Evolutionary conservation across 306 rosid genomes (phyloP), one percentile per base, ranked within the genome.

Genomic region (Sesbania bispinosa): DNA sequence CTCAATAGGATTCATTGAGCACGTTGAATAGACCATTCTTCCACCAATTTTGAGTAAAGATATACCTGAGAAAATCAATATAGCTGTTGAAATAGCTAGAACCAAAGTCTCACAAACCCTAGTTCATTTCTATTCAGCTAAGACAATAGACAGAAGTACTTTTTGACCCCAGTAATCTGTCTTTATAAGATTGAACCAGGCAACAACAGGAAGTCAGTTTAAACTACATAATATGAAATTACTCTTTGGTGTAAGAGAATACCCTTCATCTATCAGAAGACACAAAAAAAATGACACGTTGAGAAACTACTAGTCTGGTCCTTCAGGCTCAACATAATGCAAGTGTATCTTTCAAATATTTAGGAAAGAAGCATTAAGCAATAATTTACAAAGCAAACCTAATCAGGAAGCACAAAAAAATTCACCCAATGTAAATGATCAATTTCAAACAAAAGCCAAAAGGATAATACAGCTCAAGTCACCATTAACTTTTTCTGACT

Each of bases 1-100:
- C 84, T 95, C 99, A 71, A 95, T 82, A 36, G 99, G 99, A 83
- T 95, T 95, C 97, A 92, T 92, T 36, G 99, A 91, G 83, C 99
- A 95, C 3, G 99, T 95, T 27, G 97, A 95, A 80, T 95, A 95
- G 50, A 95, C 97, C 89, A 95, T 89, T 88, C 93, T 88, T 63
- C 96, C 99, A 59, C 96, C 97, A 81, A 89, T 85, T 86, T 89
- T 95, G 62, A 95, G 97, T 84, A 91, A 76, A 71, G 90, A 79
- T 69, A 89, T 13, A 76, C 99, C 99, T 95, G 82, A 71, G 69
- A 67, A 61, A 73, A 75, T 70, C 69, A 80, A 74, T 65, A 50
- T 20, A 68, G 51, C 18, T 7, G 29, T 11, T 65, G 62, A 76
- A 62, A 61, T 61, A 75, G 45, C n/a, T 59, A 59, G 46, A 74